Evolutionary conservation across 805 yeast species (phyloP).

Genomic region (Cyberlindnera meyerae): DNA sequence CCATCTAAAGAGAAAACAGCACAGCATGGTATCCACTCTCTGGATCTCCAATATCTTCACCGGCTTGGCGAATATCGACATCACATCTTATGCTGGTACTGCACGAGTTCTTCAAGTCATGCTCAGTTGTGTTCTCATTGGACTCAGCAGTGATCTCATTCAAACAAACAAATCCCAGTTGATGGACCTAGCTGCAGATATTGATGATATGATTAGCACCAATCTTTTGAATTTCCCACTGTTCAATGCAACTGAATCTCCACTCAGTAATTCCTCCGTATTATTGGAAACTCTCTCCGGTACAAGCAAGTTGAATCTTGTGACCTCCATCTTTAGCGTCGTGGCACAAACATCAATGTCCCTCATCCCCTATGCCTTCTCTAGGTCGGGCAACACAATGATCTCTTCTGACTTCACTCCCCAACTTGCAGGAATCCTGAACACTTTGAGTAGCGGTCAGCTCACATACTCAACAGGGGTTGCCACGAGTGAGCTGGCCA

Average conservation of each 20-base stretch:
- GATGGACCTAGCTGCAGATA: background rate
- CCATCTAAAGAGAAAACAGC: too few species aligned
- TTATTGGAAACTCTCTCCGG: slow-evolving; percentile 1
- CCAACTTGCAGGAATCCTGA: slow-evolving; percentile 1
- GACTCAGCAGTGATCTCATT: slow-evolving; percentile 6
- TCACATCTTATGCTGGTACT: slow-evolving; percentile 8
- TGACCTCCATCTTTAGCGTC: slow-evolving; percentile 7
- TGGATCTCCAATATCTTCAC: slow-evolving; percentile 8
- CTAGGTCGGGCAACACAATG: slow-evolving; percentile 8
- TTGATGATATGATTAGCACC: slow-evolving; percentile 2
- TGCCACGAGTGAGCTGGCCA: slow-evolving; percentile 17
- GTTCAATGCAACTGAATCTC: slow-evolving; percentile 2
- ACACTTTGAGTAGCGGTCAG: slow-evolving; percentile 5
- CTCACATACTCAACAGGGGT: slow-evolving; percentile 6
- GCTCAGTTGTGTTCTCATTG: slow-evolving; percentile 2
- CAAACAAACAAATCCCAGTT: slow-evolving; percentile 2
- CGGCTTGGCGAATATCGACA: slow-evolving; percentile 7
- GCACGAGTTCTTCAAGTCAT: slow-evolving; percentile 8
- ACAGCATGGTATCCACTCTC: slow-evolving; percentile 2
- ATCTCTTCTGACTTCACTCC: slow-evolving; percentile 4
- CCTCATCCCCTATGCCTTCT: slow-evolving; percentile 6
- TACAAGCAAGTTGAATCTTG: slow-evolving; percentile 3
- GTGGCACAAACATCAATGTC: slow-evolving; percentile 8
- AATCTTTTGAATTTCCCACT: background rate
- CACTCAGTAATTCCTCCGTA: slow-evolving; percentile 1